Base-by-base conservation (phyloP, 148 eudicot species). In the Silene uniflora region DNA sequence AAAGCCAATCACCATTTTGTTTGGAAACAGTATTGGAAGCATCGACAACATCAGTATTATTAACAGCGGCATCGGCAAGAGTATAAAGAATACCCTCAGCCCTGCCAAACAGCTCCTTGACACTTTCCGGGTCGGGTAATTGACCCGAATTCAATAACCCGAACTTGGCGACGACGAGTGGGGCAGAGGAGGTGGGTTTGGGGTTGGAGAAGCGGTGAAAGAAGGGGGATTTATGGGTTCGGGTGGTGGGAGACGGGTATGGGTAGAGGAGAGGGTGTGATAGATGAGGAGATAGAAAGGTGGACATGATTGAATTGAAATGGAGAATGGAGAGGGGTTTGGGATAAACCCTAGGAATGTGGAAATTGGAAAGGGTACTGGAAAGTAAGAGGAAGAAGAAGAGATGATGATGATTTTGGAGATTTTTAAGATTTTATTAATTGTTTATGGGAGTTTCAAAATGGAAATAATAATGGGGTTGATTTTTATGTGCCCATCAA, bases 1-100 rank as follows among this genome's bases (percentile, higher is more conserved):
- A 94, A 10, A 96, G 85, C 99, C 99, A 96, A 54, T 96, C 97
- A 16, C 97, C 97, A 46, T 74, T 86, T 79, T 92, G 93, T 87
- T 91, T 91, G 12, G 81, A 87, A 0, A 79, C 55, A 3, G 82
- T 72, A 14, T 35, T n/a, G 18, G 75, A 71, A 76, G 79, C 16
- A 22, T 84, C 83, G 35, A 76, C 82, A 46, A 49, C 77, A 18
- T 86, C 74, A 58, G 85, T 82, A 19, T 65, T 91, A 10, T 89
- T 81, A 29, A 91, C 97, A 29, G 93, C 94, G 25, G 97, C 97
- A 80, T 92, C 99, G 14, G 99, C 98, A 3, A 96, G 73, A 2
- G 99, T 96, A 83, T 89, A 96, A 2, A 96, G 68, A 11, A 96
- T 54, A 44, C 91, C 79, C 83, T 96, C 98, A 6, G 90, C 89